Percentiles rank a stretch among this genome's conserved stretches.
These are phyloP conservation scores for Canavalia gladiata DNA, from an alignment of 306 rosid species.

Conservation along the genomic window DNA sequence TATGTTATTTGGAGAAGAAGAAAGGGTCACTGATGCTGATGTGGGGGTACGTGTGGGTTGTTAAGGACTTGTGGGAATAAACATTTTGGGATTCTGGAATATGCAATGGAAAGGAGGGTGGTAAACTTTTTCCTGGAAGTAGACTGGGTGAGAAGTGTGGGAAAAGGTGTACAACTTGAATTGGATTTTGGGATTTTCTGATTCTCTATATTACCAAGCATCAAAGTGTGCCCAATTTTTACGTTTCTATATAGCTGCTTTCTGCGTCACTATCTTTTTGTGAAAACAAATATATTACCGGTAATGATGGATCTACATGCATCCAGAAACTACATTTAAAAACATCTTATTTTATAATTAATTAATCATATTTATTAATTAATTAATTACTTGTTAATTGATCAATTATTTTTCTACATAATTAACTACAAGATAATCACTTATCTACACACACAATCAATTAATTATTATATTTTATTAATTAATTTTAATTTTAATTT, in stretches of 20 bases:
- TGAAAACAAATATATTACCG: too few relatives aligned
- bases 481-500: too few relatives aligned
- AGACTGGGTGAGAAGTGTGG: background rate
- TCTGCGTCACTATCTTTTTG: constrained; percentile 35
- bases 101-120: constrained; percentile 46
- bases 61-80: background rate
- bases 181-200: constrained; percentile 26
- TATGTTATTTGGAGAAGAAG: background rate
- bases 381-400: too few relatives aligned
- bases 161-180: constrained; percentile 49
- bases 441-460: too few relatives aligned
- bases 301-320: too few relatives aligned
- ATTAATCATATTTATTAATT: too few relatives aligned
- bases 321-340: too few relatives aligned
- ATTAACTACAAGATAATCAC: too few relatives aligned
- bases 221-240: constrained; percentile 32
- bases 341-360: too few relatives aligned
- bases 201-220: constrained; percentile 21
- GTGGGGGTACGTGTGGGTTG: background rate
- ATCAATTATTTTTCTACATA: too few relatives aligned
- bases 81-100: constrained; percentile 54
- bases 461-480: too few relatives aligned
- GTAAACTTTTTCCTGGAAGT: constrained; percentile 29
- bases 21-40: constrained; percentile 16
- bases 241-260: constrained; percentile 9